Evolutionary conservation across 495 filamentous ascomycete species (phyloP).

Genomic region (Penicillium argentinense): DNA sequence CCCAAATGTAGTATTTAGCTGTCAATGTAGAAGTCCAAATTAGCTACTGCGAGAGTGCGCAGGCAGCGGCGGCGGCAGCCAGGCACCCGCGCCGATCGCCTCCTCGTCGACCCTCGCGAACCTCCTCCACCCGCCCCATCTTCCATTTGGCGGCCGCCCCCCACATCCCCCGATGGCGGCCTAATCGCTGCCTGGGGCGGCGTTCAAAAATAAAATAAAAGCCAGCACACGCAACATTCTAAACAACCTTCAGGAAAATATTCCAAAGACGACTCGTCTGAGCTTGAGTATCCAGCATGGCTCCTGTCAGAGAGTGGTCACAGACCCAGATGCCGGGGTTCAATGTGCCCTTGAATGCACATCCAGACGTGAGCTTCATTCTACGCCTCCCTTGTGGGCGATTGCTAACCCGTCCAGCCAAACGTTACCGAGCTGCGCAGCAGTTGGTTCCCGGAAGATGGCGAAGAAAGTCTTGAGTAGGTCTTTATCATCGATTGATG

Average conservation of each 20-base stretch:
- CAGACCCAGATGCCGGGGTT: constrained; percentile 12
- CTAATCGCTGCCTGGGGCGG: not conserved
- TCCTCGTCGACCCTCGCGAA: too few species aligned
- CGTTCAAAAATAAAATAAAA: not conserved
- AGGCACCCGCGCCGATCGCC: too few species aligned
- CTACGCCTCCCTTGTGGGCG: not conserved
- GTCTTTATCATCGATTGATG: not conserved
- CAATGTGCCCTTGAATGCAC: constrained; percentile 6
- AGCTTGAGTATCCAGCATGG: constrained; percentile 1
- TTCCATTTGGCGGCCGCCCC: too few species aligned
- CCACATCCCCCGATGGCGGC: not conserved
- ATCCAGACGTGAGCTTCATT: not conserved
- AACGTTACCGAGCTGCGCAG: not conserved
- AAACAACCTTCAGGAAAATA: not conserved
- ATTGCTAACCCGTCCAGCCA: not conserved
- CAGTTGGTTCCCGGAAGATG: not conserved
- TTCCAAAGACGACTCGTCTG: not conserved
- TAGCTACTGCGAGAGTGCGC: too few species aligned
- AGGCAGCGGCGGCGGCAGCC: too few species aligned
- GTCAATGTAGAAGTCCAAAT: too few species aligned
- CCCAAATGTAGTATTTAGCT: too few species aligned
- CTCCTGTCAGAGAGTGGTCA: not conserved
- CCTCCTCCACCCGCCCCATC: too few species aligned
- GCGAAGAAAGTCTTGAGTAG: not conserved
- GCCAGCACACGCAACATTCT: not conserved